phyloP scores from a whole-genome alignment of 2,329 filamentous ascomycete genomes.

The Cadophora gregata region DNA sequence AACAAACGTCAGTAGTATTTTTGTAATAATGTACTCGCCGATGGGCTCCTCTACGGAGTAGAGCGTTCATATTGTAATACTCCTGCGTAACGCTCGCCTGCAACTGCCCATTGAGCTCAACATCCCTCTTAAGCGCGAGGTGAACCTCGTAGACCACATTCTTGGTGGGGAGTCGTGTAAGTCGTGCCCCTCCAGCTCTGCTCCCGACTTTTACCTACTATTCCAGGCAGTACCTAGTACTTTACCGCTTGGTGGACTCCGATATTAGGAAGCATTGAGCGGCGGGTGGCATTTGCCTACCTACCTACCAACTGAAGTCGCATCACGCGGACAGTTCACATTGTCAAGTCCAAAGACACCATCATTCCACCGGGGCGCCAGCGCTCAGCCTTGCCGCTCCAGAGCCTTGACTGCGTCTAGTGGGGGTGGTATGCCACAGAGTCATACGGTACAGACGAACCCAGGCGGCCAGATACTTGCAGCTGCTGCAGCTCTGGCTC shows the following conservation, averaged over 20 bases:
- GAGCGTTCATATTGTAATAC: background rate
- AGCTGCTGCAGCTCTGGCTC: background rate
- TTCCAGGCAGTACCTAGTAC: too few relatives aligned
- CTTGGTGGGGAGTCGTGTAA: background rate
- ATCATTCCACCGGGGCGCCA: background rate
- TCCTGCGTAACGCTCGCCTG: background rate
- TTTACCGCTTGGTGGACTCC: background rate
- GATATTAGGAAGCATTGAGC: background rate
- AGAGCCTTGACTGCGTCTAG: background rate
- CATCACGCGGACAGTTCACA: background rate
- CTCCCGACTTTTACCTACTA: background rate
- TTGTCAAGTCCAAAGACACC: background rate
- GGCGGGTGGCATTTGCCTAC: background rate
- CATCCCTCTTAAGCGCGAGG: background rate
- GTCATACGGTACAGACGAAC: background rate
- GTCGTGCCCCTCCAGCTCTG: background rate
- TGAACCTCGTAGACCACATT: background rate
- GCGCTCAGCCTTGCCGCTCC: background rate
- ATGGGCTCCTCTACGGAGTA: background rate
- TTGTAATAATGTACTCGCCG: too few relatives aligned
- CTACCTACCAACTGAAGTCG: background rate
- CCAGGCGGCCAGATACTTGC: background rate
- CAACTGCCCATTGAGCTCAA: background rate
- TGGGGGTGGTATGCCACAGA: slow-evolving; percentile 7
- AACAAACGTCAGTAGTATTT: background rate